phyloP scores from a whole-genome alignment of 495 filamentous ascomycete species.

The Neurospora tetraspora region DNA sequence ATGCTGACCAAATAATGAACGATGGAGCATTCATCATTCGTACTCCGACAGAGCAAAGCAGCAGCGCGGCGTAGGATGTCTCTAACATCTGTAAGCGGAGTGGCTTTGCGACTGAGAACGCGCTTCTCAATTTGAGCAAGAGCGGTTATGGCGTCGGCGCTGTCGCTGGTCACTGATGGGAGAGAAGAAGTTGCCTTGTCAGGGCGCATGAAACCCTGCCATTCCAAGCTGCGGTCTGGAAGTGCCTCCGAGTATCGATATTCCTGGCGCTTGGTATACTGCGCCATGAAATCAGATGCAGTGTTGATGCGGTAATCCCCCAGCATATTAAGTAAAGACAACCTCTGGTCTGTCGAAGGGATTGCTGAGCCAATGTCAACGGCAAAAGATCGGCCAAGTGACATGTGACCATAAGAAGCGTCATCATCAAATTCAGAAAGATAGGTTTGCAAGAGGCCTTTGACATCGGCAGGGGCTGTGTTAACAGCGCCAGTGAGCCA shows the following conservation, averaged over 20 bases:
- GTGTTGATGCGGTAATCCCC: constrained; percentile 68
- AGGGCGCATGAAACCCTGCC: constrained; percentile 46
- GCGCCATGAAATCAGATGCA: constrained; percentile 88
- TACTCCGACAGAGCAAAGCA: constrained; percentile 67
- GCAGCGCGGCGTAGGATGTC: constrained; percentile 76
- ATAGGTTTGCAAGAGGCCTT: constrained; percentile 89
- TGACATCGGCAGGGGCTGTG: constrained; percentile 86
- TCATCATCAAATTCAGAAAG: constrained; percentile 88
- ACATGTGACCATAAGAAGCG: constrained; percentile 75
- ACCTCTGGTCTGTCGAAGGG: constrained; percentile 76
- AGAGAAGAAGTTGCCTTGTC: constrained; percentile 33
- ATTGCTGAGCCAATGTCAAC: constrained; percentile 84
- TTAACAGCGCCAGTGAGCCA: constrained; percentile 78
- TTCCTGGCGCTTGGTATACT: constrained; percentile 94
- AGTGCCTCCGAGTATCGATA: constrained; percentile 71
- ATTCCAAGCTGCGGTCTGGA: constrained; percentile 52
- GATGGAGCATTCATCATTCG: constrained; percentile 61
- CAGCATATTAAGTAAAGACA: constrained; percentile 65
- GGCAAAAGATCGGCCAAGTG: constrained; percentile 90
- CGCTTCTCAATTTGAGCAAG: constrained; percentile 58
- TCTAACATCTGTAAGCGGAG: constrained; percentile 65
- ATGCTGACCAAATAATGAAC: constrained; percentile 79
- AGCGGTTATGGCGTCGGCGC: constrained; percentile 46
- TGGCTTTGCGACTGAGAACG: constrained; percentile 50
- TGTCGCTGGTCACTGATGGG: constrained; percentile 33